A percentile compares a stretch with the other conserved stretches of the same genome.
phyloP scores from a whole-genome alignment of 495 filamentous ascomycete genomes.

The Trichoderma reesei region DNA sequence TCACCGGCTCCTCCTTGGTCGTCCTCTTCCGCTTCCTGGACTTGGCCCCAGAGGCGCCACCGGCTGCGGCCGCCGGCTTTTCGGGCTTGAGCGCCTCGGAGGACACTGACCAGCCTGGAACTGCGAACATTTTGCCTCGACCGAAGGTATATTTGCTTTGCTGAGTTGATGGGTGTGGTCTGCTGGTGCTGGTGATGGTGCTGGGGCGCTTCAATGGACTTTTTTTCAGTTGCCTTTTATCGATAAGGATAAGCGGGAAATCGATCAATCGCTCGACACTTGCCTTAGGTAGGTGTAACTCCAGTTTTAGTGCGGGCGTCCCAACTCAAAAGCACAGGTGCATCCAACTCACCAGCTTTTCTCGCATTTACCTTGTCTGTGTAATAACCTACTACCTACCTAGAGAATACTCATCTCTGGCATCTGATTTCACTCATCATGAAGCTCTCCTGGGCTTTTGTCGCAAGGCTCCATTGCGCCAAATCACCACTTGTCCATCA shows the following conservation, averaged over 20 bases:
- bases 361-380: too few species aligned
- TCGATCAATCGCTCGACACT: too few species aligned
- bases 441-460: too few species aligned
- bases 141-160: neutral
- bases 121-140: constrained; percentile 67
- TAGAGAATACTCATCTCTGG: too few species aligned
- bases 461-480: too few species aligned
- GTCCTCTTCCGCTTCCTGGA: constrained; percentile 49
- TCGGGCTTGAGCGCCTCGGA: constrained; percentile 61
- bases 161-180: neutral
- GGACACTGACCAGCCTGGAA: constrained; percentile 80
- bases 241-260: neutral
- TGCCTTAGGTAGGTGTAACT: neutral
- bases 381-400: too few species aligned
- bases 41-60: constrained; percentile 14
- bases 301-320: neutral
- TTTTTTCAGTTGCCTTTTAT: neutral
- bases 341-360: too few species aligned
- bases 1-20: constrained; percentile 42
- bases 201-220: neutral
- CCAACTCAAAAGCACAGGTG: too few species aligned
- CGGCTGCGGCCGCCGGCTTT: constrained; percentile 29
- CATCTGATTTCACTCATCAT: too few species aligned
- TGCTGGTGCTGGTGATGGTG: neutral
- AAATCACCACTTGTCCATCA: too few species aligned